phyloP scores from a whole-genome alignment of 345 rosid genomes.

The Lagerstroemia speciosa region DNA sequence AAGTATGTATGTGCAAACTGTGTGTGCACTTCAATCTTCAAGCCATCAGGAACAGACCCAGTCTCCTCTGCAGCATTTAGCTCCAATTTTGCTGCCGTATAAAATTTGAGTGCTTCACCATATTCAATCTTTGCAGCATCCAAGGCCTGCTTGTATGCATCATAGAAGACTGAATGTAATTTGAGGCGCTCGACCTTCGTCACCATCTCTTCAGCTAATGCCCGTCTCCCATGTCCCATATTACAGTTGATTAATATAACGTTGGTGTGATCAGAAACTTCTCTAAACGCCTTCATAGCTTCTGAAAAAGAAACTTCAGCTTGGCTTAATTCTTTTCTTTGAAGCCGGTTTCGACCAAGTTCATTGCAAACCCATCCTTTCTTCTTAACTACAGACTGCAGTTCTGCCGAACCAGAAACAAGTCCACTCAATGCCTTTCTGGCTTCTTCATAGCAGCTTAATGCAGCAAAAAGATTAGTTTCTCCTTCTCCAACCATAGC shows the following conservation, averaged over 20 bases:
- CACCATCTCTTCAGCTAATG: conserved; percentile 87
- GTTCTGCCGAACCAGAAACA: conserved; percentile 40
- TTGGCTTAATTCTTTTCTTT: conserved; percentile 48
- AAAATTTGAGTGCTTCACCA: conserved; percentile 59
- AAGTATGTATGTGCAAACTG: conserved; percentile 83
- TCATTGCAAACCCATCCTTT: conserved; percentile 94
- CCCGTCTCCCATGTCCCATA: conserved; percentile 88
- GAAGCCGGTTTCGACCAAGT: conserved; percentile 74
- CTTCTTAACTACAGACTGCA: conserved; percentile 56
- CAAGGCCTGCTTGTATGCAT: conserved; percentile 50
- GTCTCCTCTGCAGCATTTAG: conserved; percentile 30
- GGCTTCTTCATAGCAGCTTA: conserved; percentile 70
- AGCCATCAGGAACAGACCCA: conserved; percentile 27
- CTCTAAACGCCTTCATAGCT: conserved; percentile 69
- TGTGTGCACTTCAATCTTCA: conserved; percentile 65
- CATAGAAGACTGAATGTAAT: conserved; percentile 30
- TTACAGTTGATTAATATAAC: conserved; percentile 71
- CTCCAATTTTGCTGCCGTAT: conserved; percentile 70
- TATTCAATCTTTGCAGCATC: conserved; percentile 65
- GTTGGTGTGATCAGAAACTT: conserved; percentile 67
- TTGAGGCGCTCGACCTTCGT: conserved; percentile 50
- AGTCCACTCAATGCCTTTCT: conserved; percentile 56
- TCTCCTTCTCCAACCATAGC: conserved; percentile 48
- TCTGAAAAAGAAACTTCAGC: conserved; percentile 81
- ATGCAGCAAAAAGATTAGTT: conserved; percentile 49